These are phyloP conservation scores for Candida namnaoensis DNA, from an alignment of 805 yeast species.

Conservation along the genomic window DNA sequence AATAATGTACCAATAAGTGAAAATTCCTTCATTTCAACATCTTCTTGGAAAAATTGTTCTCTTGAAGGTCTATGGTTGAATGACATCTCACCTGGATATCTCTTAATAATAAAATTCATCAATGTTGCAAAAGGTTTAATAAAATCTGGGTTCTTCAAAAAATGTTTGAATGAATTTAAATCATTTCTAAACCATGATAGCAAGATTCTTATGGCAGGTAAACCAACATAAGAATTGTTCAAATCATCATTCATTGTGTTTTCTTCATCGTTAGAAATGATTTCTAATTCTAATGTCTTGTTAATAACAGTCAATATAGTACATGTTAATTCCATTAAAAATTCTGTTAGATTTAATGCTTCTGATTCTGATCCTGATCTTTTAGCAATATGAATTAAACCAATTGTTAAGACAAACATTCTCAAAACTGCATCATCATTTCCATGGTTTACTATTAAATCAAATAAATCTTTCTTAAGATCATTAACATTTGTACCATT, in stretches of 20 bases:
- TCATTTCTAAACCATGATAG: constrained; percentile 43
- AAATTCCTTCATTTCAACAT: constrained; percentile 53
- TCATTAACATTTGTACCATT: constrained; percentile 20
- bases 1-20: constrained; percentile 43
- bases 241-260: neutral
- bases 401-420: constrained; percentile 28
- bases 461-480: constrained; percentile 25
- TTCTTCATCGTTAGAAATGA: neutral
- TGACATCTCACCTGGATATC: constrained; percentile 5
- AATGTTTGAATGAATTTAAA: constrained; percentile 32
- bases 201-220: constrained; percentile 38
- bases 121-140: constrained; percentile 20
- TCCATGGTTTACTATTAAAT: constrained; percentile 7
- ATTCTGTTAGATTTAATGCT: constrained; percentile 6
- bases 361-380: constrained; percentile 9
- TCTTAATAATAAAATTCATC: constrained; percentile 17
- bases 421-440: constrained; percentile 8
- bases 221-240: constrained; percentile 8
- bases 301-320: constrained; percentile 23
- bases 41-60: constrained; percentile 52
- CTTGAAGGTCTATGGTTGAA: constrained; percentile 33
- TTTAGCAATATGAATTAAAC: constrained; percentile 19
- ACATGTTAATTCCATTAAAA: constrained; percentile 30
- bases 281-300: constrained; percentile 9
- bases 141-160: constrained; percentile 21